Base-by-base conservation (phyloP, 2,329 filamentous ascomycete species). In the Fusarium sp. region DNA sequence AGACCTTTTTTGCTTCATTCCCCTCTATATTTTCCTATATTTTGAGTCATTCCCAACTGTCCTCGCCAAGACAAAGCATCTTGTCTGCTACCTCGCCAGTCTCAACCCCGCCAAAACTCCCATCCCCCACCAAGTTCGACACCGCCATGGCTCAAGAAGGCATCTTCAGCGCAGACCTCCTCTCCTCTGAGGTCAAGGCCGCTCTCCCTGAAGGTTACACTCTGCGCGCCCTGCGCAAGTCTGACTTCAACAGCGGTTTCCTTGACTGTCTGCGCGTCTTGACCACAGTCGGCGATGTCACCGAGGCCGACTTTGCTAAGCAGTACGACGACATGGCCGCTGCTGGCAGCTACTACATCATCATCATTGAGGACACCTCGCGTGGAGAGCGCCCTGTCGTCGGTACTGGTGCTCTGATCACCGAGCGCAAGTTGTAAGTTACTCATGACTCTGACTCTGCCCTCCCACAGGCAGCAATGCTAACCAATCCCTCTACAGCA, bases 341-440 rank as follows among this genome's bases (percentile, higher is more conserved):
- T 51, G 89, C 91, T 74, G 89, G 89, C 65, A 91, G 89, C 64
- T 97, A 98, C 84, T 97, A 92, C 79, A 85, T 97, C 60, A 84
- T 98, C 33, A 92, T 95, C 65, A 91, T 98, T 54, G 90, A 93
- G 76, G 92, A 98, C 77, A 88, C 85, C 23, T 80, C 79, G 49
- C 80, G 81, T 50, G 79, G 80, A 31, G 83, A 86, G 54, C 81
- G 81, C 46, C 85, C 85, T 67, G 88, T 98, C 51, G 96, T 98
- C n/a, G 95, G 92, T 28, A 97, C 94, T 0, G 96, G 96, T 3
- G 92, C 92, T 36, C 82, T 98, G 80, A 88, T 98, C 71, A 93
- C 97, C 49, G 96, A 99, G 88, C 88, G 91, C 81, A 98, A 98
- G 82, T 96, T 96, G 91, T 93, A 83, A 77, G 89, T 84, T 51